These are phyloP conservation scores for Narthecium ossifragum DNA, from an alignment of 106 monocot species.

Conservation along the genomic window DNA sequence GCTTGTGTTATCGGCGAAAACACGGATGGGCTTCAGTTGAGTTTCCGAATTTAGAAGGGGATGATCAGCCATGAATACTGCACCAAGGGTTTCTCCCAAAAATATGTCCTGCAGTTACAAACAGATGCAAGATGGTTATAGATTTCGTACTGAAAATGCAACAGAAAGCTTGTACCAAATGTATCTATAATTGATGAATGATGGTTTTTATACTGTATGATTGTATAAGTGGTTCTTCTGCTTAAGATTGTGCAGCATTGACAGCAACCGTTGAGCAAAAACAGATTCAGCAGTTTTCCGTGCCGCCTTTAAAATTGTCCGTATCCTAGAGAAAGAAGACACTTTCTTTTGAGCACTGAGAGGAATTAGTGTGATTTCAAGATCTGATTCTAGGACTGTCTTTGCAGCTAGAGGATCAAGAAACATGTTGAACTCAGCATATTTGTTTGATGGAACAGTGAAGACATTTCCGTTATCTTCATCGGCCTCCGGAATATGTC, in stretches of 20 bases:
- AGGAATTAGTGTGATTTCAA: conserved; percentile 66
- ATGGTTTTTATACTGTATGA: conserved; percentile 61
- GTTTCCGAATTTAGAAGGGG: conserved; percentile 19
- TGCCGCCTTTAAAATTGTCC: conserved; percentile 20
- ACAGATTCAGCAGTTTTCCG: conserved; percentile 49
- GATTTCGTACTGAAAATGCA: neutral
- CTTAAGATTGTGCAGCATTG: conserved; percentile 41
- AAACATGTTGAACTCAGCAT: conserved; percentile 89
- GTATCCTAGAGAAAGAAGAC: conserved; percentile 37
- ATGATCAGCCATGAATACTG: conserved; percentile 45
- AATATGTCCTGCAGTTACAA: conserved; percentile 88
- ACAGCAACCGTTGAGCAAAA: conserved; percentile 45
- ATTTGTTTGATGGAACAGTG: conserved; percentile 55
- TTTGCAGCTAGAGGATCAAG: conserved; percentile 87
- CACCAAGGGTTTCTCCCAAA: conserved; percentile 82
- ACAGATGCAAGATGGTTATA: neutral
- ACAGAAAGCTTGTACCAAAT: neutral
- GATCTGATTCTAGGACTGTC: conserved; percentile 49
- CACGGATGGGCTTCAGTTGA: conserved; percentile 15
- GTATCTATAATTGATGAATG: neutral
- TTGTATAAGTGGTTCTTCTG: conserved; percentile 30
- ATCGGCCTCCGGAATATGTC: conserved; percentile 34
- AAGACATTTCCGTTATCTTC: conserved; percentile 65
- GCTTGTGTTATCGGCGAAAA: conserved; percentile 17
- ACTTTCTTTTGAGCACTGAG: conserved; percentile 47